Evolutionary conservation across 2,329 filamentous ascomycete species (phyloP).

Genomic region (Nemania diffusa): DNA sequence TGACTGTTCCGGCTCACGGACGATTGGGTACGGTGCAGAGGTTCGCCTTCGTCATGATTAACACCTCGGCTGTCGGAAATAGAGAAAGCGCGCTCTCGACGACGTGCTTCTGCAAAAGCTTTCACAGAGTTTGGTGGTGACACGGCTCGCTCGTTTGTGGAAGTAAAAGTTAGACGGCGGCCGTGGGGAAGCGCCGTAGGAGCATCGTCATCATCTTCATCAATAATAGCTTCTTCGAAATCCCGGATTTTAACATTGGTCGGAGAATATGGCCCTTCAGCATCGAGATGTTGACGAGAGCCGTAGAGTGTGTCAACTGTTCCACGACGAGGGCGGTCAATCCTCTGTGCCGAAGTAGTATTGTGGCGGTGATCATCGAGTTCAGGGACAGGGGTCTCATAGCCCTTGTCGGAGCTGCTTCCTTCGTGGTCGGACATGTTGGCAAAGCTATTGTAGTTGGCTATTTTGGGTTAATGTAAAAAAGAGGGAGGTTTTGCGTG

Average conservation of each 20-base stretch:
- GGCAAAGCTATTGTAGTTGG: constrained; percentile 53
- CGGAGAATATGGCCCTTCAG: constrained; percentile 54
- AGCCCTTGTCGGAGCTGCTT: constrained; percentile 68
- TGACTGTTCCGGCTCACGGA: constrained; percentile 70
- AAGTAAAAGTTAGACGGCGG: constrained; percentile 68
- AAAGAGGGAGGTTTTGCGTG: neutral
- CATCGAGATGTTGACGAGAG: constrained; percentile 57
- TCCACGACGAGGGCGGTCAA: constrained; percentile 72
- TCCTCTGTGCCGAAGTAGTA: constrained; percentile 67
- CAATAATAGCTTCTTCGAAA: constrained; percentile 85
- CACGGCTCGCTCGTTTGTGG: constrained; percentile 69
- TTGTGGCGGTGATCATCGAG: constrained; percentile 89
- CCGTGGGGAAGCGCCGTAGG: constrained; percentile 58
- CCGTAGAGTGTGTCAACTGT: constrained; percentile 78
- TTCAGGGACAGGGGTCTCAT: constrained; percentile 79
- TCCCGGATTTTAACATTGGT: constrained; percentile 70
- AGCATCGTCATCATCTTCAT: constrained; percentile 71
- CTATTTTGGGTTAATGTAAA: neutral
- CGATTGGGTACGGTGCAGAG: constrained; percentile 77
- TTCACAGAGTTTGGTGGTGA: constrained; percentile 98
- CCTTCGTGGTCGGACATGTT: constrained; percentile 76
- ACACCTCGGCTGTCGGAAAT: constrained; percentile 58
- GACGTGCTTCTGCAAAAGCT: constrained; percentile 91
- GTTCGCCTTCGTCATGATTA: constrained; percentile 60
- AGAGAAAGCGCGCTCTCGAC: constrained; percentile 79